A percentile compares a stretch with the other conserved stretches of the same genome.
Evolutionary conservation across 2,329 filamentous ascomycete genomes (phyloP).

Genomic region (Phialophora expanda): DNA sequence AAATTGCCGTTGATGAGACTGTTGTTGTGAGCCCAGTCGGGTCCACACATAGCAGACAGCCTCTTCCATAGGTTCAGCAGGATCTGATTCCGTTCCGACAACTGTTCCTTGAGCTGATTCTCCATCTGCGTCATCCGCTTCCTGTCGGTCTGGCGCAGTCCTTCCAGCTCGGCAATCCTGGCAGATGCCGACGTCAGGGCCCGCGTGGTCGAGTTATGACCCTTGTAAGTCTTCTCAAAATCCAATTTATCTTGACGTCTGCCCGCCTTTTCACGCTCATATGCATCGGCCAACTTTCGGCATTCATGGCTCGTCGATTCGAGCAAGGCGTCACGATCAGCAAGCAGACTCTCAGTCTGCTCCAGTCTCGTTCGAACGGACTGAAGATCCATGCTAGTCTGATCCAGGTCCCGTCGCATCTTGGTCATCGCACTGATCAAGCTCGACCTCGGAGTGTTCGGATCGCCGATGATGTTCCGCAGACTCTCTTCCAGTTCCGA

Average conservation of each 20-base stretch:
- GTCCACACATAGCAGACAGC: conserved; percentile 81
- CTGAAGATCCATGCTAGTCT: conserved; percentile 81
- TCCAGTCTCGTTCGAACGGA: conserved; percentile 74
- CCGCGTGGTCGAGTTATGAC: conserved; percentile 82
- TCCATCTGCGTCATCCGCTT: conserved; percentile 78
- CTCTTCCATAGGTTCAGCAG: conserved; percentile 89
- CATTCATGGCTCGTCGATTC: conserved; percentile 88
- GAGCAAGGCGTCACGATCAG: conserved; percentile 83
- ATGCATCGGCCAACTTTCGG: conserved; percentile 79
- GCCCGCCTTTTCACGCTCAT: conserved; percentile 86
- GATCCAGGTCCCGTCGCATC: conserved; percentile 84
- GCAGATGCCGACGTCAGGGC: conserved; percentile 84
- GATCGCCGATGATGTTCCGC: conserved; percentile 82
- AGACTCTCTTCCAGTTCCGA: conserved; percentile 89
- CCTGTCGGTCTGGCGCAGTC: conserved; percentile 75
- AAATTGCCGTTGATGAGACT: conserved; percentile 86
- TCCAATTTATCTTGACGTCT: conserved; percentile 86
- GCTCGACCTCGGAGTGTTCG: conserved; percentile 82
- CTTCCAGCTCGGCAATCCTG: conserved; percentile 84
- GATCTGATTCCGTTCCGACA: conserved; percentile 86
- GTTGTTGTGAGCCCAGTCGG: conserved; percentile 90
- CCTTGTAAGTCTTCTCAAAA: conserved; percentile 86
- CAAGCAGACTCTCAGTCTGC: conserved; percentile 91
- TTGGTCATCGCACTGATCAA: conserved; percentile 86
- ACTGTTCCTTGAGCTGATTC: conserved; percentile 80